These are phyloP conservation scores for Neoboletus brunneissimus DNA, from an alignment of 768 basidiomycete genomes.

Conservation along the genomic window DNA sequence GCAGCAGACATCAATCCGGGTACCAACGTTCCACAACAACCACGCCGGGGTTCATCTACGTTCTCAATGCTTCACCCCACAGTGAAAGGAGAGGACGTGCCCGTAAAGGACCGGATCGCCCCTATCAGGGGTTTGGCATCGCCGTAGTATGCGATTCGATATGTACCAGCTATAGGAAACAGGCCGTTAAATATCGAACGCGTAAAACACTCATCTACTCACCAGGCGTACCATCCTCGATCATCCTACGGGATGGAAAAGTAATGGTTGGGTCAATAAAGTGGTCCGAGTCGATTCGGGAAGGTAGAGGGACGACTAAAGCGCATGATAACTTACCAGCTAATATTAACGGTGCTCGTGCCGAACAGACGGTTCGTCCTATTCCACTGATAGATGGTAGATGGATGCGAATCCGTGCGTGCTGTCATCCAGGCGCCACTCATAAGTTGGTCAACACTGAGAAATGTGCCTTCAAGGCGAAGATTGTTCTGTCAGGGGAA, in stretches of 20 bases:
- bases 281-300: conserved; percentile 5
- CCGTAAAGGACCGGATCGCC: conserved; percentile 59
- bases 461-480: conserved; percentile 68
- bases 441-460: conserved; percentile 57
- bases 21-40: neutral
- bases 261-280: neutral
- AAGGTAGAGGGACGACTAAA: neutral
- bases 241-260: conserved; percentile 42
- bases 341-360: conserved; percentile 61
- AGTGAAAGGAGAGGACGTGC: conserved; percentile 60
- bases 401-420: conserved; percentile 76
- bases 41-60: neutral
- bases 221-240: conserved; percentile 52
- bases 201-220: neutral
- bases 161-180: conserved; percentile 53
- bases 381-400: conserved; percentile 65
- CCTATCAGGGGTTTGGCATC: conserved; percentile 73
- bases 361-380: conserved; percentile 56
- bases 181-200: neutral
- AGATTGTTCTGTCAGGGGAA: conserved; percentile 62
- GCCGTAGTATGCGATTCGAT: conserved; percentile 69
- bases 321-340: conserved; percentile 44
- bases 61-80: conserved; percentile 28
- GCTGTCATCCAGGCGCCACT: conserved; percentile 52
- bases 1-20: neutral